Evolutionary conservation across 768 basidiomycete genomes (phyloP).

Genomic region (Pulveroboletus sp.): DNA sequence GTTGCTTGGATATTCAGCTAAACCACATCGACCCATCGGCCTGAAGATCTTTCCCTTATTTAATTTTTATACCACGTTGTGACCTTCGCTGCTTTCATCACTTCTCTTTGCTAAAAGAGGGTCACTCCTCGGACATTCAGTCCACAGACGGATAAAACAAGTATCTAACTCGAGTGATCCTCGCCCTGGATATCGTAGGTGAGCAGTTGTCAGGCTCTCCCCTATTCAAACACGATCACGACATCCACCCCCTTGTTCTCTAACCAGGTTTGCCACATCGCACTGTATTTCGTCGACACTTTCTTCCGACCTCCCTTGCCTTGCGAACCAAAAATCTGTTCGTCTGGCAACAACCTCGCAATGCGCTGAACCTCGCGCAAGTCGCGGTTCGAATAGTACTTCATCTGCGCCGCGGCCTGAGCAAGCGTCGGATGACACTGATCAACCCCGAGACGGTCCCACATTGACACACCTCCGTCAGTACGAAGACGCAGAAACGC

Average conservation of each 20-base stretch:
- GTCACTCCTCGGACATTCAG: no score
- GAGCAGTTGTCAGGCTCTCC: neutral
- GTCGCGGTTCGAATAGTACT: conserved; percentile 37
- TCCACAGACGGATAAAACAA: no score
- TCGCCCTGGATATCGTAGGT: no score
- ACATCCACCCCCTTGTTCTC: conserved; percentile 32
- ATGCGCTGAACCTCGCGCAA: conserved; percentile 40
- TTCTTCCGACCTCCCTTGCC: conserved; percentile 2
- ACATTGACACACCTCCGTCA: neutral
- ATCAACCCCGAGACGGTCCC: neutral
- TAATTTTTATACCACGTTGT: no score
- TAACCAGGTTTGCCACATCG: conserved; percentile 40
- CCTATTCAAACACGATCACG: conserved; percentile 33
- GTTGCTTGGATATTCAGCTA: no score
- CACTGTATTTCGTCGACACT: conserved; percentile 28
- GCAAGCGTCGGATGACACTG: conserved; percentile 36
- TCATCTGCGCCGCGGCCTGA: conserved; percentile 33
- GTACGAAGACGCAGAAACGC: neutral
- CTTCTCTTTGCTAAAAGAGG: no score
- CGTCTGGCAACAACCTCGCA: conserved; percentile 37
- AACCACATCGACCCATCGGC: no score
- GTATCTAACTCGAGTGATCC: neutral
- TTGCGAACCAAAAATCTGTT: conserved; percentile 29
- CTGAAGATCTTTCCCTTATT: no score
- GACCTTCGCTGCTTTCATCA: no score